Conservation (phyloP, 257 asterid species). For the Penstemon davidsonii region DNA sequence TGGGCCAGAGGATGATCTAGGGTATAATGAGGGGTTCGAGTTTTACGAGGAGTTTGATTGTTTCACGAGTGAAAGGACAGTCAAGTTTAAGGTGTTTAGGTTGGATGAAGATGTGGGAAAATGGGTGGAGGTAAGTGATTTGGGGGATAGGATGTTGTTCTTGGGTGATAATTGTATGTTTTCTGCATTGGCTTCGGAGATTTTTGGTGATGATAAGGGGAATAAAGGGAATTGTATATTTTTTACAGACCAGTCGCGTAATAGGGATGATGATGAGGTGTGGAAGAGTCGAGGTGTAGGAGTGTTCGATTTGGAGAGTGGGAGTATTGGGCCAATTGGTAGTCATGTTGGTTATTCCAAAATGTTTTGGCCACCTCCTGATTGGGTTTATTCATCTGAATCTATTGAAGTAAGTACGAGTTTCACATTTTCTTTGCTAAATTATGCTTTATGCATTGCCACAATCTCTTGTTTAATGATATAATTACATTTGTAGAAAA, state of each 20-base stretch:
- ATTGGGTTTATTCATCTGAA: conserved; percentile 58
- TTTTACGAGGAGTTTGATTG: conserved; percentile 73
- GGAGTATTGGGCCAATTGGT: conserved; percentile 60
- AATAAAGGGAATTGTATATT: conserved; percentile 64
- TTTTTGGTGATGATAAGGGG: conserved; percentile 33
- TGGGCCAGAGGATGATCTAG: conserved; percentile 64
- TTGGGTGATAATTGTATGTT: conserved; percentile 79
- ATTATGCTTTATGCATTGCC: conserved; percentile 17
- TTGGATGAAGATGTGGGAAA: conserved; percentile 47
- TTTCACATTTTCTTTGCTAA: conserved; percentile 3
- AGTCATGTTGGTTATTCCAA: conserved; percentile 43
- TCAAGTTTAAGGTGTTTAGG: conserved; percentile 73
- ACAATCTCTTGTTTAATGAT: conserved; percentile 1
- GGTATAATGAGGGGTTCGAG: conserved; percentile 57
- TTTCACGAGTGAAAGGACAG: conserved; percentile 70
- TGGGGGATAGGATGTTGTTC: conserved; percentile 73
- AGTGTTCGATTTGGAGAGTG: conserved; percentile 68
- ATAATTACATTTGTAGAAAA: conserved; percentile 3
- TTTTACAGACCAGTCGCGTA: conserved; percentile 54
- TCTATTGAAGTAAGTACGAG: conserved; percentile 55
- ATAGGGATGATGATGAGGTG: conserved; percentile 55
- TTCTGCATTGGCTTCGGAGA: conserved; percentile 56
- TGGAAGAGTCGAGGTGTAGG: conserved; percentile 54
- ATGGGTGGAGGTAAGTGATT: conserved; percentile 61
- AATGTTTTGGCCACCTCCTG: conserved; percentile 91